Conservation (phyloP, 2,329 filamentous ascomycete species). For the Fusarium abutilonis region DNA sequence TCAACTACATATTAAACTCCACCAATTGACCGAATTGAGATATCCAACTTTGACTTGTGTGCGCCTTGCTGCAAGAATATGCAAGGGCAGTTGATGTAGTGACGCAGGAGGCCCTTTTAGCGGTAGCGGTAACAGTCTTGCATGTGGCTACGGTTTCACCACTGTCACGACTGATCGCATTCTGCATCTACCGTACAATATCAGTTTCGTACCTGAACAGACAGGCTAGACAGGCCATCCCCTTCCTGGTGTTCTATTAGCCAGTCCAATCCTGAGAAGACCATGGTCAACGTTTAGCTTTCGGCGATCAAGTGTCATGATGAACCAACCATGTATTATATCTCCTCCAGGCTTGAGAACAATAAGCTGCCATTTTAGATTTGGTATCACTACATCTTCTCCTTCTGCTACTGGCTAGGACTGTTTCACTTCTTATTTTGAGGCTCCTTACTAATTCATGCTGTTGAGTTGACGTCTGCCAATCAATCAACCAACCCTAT, state of each 20-base stretch:
- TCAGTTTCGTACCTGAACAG: neutral
- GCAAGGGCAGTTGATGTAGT: conserved; percentile 17
- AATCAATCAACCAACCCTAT: conserved; percentile 17
- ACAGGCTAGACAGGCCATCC: too few species aligned
- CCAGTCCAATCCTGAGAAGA: neutral
- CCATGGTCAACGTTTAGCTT: too few species aligned
- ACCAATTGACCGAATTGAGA: conserved; percentile 26
- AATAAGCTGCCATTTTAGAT: neutral
- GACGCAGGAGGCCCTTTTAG: conserved; percentile 17
- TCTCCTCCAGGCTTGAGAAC: neutral
- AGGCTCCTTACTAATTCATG: conserved; percentile 12
- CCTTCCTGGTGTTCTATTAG: neutral
- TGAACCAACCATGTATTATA: conserved; percentile 20
- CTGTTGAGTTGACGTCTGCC: conserved; percentile 7
- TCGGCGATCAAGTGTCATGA: neutral
- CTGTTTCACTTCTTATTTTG: conserved; percentile 12
- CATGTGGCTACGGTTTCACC: conserved; percentile 32
- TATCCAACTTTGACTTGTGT: conserved; percentile 1
- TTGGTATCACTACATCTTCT: conserved; percentile 2
- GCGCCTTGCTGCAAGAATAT: conserved; percentile 11
- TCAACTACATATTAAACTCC: neutral
- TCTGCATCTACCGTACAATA: conserved; percentile 4
- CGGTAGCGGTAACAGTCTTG: neutral
- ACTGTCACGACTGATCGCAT: conserved; percentile 22
- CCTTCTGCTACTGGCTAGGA: conserved; percentile 8